Evolutionary conservation across 164 flowering plant genomes (phyloP).

Genomic region (Kingdonia uniflora): DNA sequence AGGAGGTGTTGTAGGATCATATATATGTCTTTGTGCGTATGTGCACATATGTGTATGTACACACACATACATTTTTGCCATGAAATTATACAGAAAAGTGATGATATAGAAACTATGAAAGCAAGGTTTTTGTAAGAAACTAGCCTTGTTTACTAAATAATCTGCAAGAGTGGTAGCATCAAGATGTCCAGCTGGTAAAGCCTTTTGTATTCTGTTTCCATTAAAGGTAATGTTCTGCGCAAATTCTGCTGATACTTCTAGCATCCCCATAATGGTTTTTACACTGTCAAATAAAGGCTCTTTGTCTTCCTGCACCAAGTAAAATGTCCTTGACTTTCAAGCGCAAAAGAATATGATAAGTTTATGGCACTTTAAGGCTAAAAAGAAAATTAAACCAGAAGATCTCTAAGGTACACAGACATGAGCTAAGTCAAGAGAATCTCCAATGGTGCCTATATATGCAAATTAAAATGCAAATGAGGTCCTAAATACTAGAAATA

Average conservation of each 20-base stretch:
- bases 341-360: background rate
- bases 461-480: too few relatives aligned
- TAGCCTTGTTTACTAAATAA: slow-evolving; percentile 91
- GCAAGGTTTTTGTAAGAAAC: slow-evolving; percentile 8
- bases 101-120: too few relatives aligned
- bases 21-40: too few relatives aligned
- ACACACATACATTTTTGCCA: too few relatives aligned
- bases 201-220: slow-evolving; percentile 50
- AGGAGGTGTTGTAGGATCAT: too few relatives aligned
- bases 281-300: slow-evolving; percentile 96
- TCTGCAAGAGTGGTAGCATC: slow-evolving; percentile 99
- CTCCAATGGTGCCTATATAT: too few relatives aligned
- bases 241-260: slow-evolving; percentile 92
- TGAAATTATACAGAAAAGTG: too few relatives aligned
- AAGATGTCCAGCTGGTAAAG: slow-evolving; percentile 94
- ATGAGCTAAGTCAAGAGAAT: too few relatives aligned
- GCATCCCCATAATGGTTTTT: slow-evolving; percentile 79
- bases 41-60: too few relatives aligned
- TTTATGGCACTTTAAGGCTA: background rate
- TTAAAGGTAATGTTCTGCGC: slow-evolving; percentile 87
- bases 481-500: too few relatives aligned
- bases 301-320: slow-evolving; percentile 75
- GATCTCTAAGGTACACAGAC: too few relatives aligned
- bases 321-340: background rate
- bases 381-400: background rate